Base-by-base conservation (phyloP, 352 stramenopile species). In the Pythium utonaiense region DNA sequence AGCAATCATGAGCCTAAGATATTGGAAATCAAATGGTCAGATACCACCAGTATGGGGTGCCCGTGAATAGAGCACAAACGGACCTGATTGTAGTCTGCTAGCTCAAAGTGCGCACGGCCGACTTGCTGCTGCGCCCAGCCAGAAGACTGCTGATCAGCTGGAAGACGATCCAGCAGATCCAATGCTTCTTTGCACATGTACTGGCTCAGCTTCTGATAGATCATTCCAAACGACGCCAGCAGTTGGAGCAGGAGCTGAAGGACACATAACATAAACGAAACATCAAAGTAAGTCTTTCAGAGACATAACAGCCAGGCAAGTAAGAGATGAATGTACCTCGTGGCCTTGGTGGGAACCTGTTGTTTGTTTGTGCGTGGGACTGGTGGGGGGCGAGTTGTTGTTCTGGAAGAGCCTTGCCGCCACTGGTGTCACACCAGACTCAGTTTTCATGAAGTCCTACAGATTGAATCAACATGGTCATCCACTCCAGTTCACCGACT, bases 51-150 rank as follows among this genome's bases (percentile, higher is more conserved):
- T n/a, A n/a, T n/a, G n/a, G n/a, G n/a, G n/a, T n/a, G n/a, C n/a
- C n/a, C n/a, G n/a, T 45, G 6, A 24, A 45, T 5, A 25, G 17
- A 17, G 1, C 47, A 10, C 6, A 19, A 50, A 25, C 34, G n/a
- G 7, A 85, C 77, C 69, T 72, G 48, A 7, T 79, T 81, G 73
- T 99, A 99, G 52, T 99, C 91, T 3, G 90, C 93, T 69, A 97
- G 86, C 74, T 99, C 96, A 65, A 98, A 98, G 70, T 98, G 85
- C n/a, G 92, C 88, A 30, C 88, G 76, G 5, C 93, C 97, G 52
- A 98, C 83, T 70, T 98, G 94, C 58, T 98, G 90, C 53, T 96
- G 81, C 0, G 85, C 91, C 95, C 95, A 99, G 22, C 93, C 91
- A n/a, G 93, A 98, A 34, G 83, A 74, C 31, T 83, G 86, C 53